Evolutionary conservation across 2,329 filamentous ascomycete species (phyloP).

Genomic region (Nakataea oryzae): DNA sequence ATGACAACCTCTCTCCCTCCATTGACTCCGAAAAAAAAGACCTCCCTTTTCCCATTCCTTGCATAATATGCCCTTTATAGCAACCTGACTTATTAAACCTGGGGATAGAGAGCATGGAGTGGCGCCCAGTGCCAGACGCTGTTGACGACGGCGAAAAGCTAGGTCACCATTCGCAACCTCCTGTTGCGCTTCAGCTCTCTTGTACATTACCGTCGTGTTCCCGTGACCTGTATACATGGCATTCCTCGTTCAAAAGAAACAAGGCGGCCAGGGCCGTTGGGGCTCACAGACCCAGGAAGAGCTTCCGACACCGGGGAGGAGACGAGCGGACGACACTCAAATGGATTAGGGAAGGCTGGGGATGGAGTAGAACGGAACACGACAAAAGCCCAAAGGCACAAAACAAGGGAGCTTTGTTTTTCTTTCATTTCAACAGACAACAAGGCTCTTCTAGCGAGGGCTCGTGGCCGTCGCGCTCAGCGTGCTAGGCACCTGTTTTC

Average conservation of each 20-base stretch:
- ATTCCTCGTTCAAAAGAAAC: no score
- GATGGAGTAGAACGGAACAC: not conserved
- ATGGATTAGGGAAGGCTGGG: not conserved
- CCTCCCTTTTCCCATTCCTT: not conserved
- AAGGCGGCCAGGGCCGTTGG: no score
- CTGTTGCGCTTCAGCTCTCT: no score
- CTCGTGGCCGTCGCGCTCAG: constrained; percentile 15
- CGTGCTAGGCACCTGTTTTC: constrained; percentile 42
- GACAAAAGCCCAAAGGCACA: not conserved
- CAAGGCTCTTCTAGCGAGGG: not conserved
- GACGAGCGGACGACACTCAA: no score
- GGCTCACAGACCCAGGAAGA: not conserved
- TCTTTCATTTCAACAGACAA: not conserved
- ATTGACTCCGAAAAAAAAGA: not conserved
- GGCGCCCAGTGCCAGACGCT: no score
- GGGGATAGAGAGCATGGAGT: not conserved
- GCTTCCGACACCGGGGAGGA: not conserved
- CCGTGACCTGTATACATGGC: no score
- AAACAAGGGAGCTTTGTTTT: not conserved
- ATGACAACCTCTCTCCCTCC: not conserved
- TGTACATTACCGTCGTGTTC: no score
- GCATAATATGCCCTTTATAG: not conserved
- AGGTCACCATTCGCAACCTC: no score
- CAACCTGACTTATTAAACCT: not conserved
- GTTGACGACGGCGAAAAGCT: no score